Base-by-base conservation (phyloP, 306 rosid species). In the Glycine tomentella region DNA sequence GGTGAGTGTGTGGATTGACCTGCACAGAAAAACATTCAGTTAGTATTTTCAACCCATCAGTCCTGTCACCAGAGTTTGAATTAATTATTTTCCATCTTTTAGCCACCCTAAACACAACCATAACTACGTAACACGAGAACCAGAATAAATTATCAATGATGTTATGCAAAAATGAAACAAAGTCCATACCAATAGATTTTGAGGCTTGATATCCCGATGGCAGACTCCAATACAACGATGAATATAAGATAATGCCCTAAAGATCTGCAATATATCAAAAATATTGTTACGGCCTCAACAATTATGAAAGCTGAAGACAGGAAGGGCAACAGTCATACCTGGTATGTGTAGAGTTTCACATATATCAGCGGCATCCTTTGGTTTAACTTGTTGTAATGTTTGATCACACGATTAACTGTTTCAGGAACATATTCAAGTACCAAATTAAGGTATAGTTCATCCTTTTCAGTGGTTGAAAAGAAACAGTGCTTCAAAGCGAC, bases 1-100 rank as follows among this genome's bases (percentile, higher is more conserved):
- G 98, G 87, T 95, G 98, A 62, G 97, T 92, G 75, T 95, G 98
- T 2, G 98, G 98, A 87, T 95, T 95, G 83, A 95, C 98, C 97
- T 95, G 87, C 83, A 82, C 10, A 34, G 64, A 48, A 38, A 45
- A 69, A 42, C 8, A n/a, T 40, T 72, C 14, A 44, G 8, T 87
- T 12, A 78, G 50, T 77, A 40, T 34, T 36, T 72, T 57, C 75
- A 9, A 84, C 52, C 40, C 1, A 44, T 25, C 72, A 76, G 40
- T 72, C 62, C 52, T 7, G 34, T 72, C 69, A 50, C 63, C 33
- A 45, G 5, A 65, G 53, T 52, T 81, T 72, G 72, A 72, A 78
- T 48, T 58, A 58, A 57, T 46, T 1, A 3, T 66, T 65, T 20
- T 62, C 61, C 17, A 15, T 48, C 31, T 20, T 71, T 79, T 59